Conservation (phyloP, 768 basidiomycete genomes). For the Rhodotorula sphaerocarpa region DNA sequence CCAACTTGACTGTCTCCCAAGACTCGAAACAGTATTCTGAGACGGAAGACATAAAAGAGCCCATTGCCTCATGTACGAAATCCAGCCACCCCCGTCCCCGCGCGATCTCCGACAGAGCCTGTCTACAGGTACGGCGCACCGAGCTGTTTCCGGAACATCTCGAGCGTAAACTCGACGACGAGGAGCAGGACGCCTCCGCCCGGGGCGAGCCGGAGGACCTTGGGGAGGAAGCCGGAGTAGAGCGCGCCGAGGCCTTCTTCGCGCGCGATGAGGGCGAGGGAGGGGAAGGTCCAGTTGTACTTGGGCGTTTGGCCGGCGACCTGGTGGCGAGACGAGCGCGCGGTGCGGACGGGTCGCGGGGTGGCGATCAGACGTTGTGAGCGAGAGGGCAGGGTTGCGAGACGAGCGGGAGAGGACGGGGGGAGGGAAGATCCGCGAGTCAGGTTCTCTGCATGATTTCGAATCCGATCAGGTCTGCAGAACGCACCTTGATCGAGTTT, state of each 20-base stretch:
- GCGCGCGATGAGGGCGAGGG: constrained; percentile 66
- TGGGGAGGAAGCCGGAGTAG: constrained; percentile 93
- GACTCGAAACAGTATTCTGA: too few species aligned
- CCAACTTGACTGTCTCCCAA: too few species aligned
- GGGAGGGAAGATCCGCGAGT: too few species aligned
- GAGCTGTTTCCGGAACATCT: constrained; percentile 62
- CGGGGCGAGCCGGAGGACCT: constrained; percentile 87
- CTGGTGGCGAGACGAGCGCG: too few species aligned
- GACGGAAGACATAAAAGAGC: too few species aligned
- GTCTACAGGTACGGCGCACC: constrained; percentile 54
- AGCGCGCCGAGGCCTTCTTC: constrained; percentile 79
- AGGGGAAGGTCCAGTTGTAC: constrained; percentile 93
- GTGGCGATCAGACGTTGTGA: too few species aligned
- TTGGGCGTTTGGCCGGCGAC: constrained; percentile 65
- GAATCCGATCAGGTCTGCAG: too few species aligned
- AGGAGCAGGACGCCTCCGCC: constrained; percentile 89
- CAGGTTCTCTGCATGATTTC: too few species aligned
- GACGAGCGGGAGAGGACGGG: background rate
- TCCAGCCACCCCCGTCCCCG: background rate
- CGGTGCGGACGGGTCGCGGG: too few species aligned
- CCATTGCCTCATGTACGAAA: too few species aligned
- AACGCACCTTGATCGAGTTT: constrained; percentile 41
- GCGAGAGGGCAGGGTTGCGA: constrained; percentile 36
- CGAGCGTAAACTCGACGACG: constrained; percentile 81
- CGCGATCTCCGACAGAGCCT: background rate